phyloP scores from a whole-genome alignment of 2,329 filamentous ascomycete species.

The Penicillium italicum region DNA sequence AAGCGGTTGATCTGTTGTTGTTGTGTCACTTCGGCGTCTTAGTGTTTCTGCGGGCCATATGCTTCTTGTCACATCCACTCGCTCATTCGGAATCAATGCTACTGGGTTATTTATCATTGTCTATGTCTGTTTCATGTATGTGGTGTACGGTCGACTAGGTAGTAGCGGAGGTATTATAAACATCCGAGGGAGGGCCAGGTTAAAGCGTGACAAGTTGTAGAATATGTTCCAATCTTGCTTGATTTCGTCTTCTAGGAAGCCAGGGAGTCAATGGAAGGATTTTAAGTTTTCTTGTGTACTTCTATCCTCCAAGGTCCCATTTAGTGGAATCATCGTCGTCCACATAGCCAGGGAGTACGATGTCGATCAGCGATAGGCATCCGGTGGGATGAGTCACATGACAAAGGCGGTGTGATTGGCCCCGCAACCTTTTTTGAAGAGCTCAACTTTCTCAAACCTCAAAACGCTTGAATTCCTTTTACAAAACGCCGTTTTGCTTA shows the following conservation, averaged over 20 bases:
- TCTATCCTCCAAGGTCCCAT: background rate
- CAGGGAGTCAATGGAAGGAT: constrained; percentile 17
- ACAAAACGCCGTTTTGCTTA: background rate
- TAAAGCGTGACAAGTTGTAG: constrained; percentile 10
- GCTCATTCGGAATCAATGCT: constrained; percentile 23
- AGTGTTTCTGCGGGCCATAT: constrained; percentile 16
- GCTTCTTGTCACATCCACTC: constrained; percentile 19
- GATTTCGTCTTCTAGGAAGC: constrained; percentile 11
- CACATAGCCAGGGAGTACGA: too few species aligned
- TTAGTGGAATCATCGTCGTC: background rate
- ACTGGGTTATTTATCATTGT: constrained; percentile 15
- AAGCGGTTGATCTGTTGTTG: constrained; percentile 24
- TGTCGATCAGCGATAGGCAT: background rate
- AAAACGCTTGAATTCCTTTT: background rate
- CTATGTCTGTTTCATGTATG: constrained; percentile 8
- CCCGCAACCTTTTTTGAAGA: constrained; percentile 26
- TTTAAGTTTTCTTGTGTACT: background rate
- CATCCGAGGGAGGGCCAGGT: constrained; percentile 3
- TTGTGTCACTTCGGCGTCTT: constrained; percentile 20
- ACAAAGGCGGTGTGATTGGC: constrained; percentile 18
- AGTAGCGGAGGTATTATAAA: constrained; percentile 15
- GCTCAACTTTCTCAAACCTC: constrained; percentile 18
- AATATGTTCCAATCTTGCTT: constrained; percentile 15
- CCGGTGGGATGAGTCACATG: constrained; percentile 10
- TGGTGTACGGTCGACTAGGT: background rate